Evolutionary conservation across 2,329 filamentous ascomycete species (phyloP).

Genomic region (Beauveria sp.): DNA sequence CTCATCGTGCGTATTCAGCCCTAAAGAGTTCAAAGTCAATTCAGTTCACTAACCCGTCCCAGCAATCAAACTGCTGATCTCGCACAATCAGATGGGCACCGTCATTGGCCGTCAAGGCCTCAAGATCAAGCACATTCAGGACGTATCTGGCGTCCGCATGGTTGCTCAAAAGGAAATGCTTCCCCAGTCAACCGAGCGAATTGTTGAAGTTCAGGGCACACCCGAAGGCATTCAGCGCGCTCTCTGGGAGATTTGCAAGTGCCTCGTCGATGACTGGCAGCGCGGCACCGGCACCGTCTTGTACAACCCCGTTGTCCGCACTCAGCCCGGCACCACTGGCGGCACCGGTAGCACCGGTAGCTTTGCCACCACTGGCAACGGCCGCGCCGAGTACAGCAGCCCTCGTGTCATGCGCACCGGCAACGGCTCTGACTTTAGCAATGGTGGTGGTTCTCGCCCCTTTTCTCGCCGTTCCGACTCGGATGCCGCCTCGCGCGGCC

Average conservation of each 20-base stretch:
- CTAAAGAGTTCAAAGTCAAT: neutral
- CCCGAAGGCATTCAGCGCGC: slow-evolving; percentile 94
- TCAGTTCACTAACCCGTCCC: slow-evolving; percentile 12
- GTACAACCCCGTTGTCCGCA: slow-evolving; percentile 93
- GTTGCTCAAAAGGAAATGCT: slow-evolving; percentile 99
- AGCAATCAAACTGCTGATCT: slow-evolving; percentile 98
- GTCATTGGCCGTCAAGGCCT: slow-evolving; percentile 94
- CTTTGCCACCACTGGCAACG: slow-evolving; percentile 30
- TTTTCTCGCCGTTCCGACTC: slow-evolving; percentile 77
- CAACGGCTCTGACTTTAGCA: slow-evolving; percentile 96
- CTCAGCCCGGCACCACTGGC: slow-evolving; percentile 50
- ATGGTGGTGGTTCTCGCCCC: slow-evolving; percentile 51
- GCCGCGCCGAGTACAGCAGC: slow-evolving; percentile 46
- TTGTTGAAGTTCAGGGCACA: slow-evolving; percentile 93
- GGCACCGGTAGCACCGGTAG: slow-evolving; percentile 37
- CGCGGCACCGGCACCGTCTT: slow-evolving; percentile 93
- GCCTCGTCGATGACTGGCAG: slow-evolving; percentile 95
- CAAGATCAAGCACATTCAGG: slow-evolving; percentile 99
- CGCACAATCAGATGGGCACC: slow-evolving; percentile 99
- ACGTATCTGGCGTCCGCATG: slow-evolving; percentile 95
- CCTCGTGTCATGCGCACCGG: slow-evolving; percentile 87
- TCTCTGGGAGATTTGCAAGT: slow-evolving; percentile 98
- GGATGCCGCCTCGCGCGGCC: slow-evolving; percentile 71
- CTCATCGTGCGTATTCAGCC: slow-evolving; percentile 65
- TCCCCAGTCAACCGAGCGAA: slow-evolving; percentile 94